Conservation (phyloP, 1,284 basidiomycete species). For the Puccinia coronata region DNA sequence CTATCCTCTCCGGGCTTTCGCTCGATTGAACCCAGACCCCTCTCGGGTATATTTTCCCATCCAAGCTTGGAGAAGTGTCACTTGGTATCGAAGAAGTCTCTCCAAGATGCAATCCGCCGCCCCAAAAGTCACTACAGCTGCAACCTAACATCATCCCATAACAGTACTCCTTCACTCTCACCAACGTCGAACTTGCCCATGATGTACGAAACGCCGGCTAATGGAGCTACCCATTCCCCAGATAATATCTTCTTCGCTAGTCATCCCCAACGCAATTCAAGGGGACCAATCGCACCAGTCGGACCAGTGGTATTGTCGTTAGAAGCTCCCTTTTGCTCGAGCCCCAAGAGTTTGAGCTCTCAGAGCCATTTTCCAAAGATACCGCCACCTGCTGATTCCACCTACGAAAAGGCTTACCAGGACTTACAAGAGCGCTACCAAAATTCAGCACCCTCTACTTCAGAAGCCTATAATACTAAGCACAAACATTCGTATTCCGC, state of each 20-base stretch:
- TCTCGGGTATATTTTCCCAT: background rate
- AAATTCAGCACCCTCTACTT: background rate
- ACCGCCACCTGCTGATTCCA: background rate
- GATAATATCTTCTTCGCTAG: background rate
- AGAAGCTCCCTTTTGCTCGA: conserved; percentile 10
- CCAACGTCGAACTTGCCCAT: background rate
- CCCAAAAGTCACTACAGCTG: background rate
- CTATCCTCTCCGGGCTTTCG: background rate
- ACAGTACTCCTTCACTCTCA: background rate
- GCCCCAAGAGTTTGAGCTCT: conserved; percentile 8
- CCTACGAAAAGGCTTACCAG: background rate
- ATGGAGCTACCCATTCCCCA: background rate
- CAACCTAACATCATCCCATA: background rate
- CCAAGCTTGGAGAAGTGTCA: background rate
- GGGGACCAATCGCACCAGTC: background rate
- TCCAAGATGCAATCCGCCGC: background rate
- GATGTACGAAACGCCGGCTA: background rate
- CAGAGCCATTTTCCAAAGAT: background rate
- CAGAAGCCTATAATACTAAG: background rate
- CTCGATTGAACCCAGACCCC: background rate
- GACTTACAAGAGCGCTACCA: background rate
- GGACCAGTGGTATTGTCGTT: background rate
- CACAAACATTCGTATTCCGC: conserved; percentile 1
- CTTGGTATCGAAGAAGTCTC: background rate
- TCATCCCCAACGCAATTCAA: background rate